These are phyloP conservation scores for Neonectria coccinea DNA, from an alignment of 2,329 filamentous ascomycete species.

Conservation along the genomic window DNA sequence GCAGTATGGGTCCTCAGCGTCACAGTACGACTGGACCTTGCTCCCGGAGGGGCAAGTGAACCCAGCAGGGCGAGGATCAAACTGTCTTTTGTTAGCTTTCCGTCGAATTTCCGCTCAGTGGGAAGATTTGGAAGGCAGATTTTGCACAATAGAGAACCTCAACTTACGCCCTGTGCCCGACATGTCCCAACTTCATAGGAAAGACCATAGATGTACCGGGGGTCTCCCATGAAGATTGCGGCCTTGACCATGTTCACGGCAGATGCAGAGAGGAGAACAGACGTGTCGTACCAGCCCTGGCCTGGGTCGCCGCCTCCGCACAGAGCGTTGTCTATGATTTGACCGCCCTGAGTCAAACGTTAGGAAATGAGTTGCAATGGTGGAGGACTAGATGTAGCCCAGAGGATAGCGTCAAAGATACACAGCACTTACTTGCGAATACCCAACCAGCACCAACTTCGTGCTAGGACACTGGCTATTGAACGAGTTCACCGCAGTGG, in stretches of 20 bases:
- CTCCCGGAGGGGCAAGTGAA: constrained; percentile 11
- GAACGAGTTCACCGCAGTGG: constrained; percentile 12
- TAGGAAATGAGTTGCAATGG: background rate
- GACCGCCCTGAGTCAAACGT: constrained; percentile 3
- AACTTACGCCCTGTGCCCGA: background rate
- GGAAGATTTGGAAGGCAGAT: no score
- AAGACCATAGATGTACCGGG: constrained; percentile 11
- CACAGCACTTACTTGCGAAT: constrained; percentile 2
- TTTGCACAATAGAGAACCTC: background rate
- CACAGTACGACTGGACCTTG: constrained; percentile 15
- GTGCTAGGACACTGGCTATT: constrained; percentile 1
- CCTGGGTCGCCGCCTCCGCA: constrained; percentile 10
- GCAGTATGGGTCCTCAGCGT: constrained; percentile 8
- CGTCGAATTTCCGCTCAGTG: no score
- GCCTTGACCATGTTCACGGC: constrained; percentile 11
- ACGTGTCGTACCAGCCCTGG: constrained; percentile 5
- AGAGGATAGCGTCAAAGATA: no score
- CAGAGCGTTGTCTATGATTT: constrained; percentile 12
- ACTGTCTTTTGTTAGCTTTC: background rate
- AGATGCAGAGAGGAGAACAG: background rate
- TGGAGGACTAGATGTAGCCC: no score
- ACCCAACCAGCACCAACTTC: constrained; percentile 8
- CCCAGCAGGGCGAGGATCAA: constrained; percentile 11
- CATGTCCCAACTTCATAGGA: constrained; percentile 8
- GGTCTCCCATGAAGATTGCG: constrained; percentile 14